Conservation (phyloP, 2,329 filamentous ascomycete species). For the Rhynchosporium graminicola region DNA sequence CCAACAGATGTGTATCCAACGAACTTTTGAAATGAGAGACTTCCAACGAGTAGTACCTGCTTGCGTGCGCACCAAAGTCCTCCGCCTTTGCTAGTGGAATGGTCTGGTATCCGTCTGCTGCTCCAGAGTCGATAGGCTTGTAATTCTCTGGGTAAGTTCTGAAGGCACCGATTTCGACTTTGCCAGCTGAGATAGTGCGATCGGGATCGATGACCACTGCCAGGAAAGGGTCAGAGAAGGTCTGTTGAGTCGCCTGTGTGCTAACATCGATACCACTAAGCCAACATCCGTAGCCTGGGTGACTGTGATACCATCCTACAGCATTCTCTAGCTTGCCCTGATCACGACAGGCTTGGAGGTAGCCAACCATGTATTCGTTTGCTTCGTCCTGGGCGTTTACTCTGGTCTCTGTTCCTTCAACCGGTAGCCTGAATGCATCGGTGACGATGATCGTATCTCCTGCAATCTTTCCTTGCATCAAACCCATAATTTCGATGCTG, state of each 20-base stretch:
- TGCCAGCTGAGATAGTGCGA: slow-evolving; percentile 89
- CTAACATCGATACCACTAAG: slow-evolving; percentile 92
- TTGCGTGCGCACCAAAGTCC: slow-evolving; percentile 92
- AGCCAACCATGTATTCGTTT: slow-evolving; percentile 95
- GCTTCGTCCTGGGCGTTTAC: slow-evolving; percentile 96
- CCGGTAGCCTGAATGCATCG: slow-evolving; percentile 88
- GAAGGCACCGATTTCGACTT: slow-evolving; percentile 95
- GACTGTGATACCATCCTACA: slow-evolving; percentile 97
- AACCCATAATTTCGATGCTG: slow-evolving; percentile 90
- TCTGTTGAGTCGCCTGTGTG: slow-evolving; percentile 84
- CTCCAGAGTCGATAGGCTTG: slow-evolving; percentile 52
- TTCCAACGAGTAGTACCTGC: slow-evolving; percentile 86
- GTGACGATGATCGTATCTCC: slow-evolving; percentile 87
- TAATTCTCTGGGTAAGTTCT: slow-evolving; percentile 81
- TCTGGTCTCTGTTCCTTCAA: slow-evolving; percentile 97
- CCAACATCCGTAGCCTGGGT: slow-evolving; percentile 98
- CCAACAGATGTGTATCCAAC: slow-evolving; percentile 82
- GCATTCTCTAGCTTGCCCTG: slow-evolving; percentile 84
- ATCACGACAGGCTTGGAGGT: slow-evolving; percentile 74
- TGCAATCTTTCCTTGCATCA: slow-evolving; percentile 95
- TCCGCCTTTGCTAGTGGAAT: slow-evolving; percentile 93
- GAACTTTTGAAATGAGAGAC: slow-evolving; percentile 94
- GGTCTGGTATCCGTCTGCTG: slow-evolving; percentile 64
- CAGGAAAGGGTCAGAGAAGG: slow-evolving; percentile 85
- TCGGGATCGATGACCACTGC: slow-evolving; percentile 97